Conservation (phyloP, 2,329 filamentous ascomycete species). For the Talaromyces sp. region DNA sequence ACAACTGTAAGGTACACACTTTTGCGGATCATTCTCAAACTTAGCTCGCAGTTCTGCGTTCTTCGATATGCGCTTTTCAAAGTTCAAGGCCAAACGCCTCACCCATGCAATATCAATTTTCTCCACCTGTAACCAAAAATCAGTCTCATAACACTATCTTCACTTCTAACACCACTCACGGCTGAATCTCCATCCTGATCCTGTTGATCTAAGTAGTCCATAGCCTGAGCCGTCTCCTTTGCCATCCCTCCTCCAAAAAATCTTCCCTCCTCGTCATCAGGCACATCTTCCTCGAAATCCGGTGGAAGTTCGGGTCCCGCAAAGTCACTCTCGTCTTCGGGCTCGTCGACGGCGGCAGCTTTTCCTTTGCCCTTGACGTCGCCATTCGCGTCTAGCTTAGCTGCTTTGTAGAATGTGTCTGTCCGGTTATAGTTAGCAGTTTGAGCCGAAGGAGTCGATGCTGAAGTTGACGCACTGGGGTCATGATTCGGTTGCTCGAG, state of each 20-base stretch:
- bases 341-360: constrained; percentile 44
- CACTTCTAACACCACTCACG: constrained; percentile 27
- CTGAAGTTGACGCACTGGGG: constrained; percentile 40
- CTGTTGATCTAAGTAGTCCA: constrained; percentile 80
- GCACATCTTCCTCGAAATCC: constrained; percentile 57
- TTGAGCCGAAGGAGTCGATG: neutral
- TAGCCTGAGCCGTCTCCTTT: constrained; percentile 71
- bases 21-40: constrained; percentile 73
- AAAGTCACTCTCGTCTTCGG: constrained; percentile 45
- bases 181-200: constrained; percentile 53
- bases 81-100: constrained; percentile 72
- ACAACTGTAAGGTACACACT: constrained; percentile 46
- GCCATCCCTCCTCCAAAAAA: constrained; percentile 95
- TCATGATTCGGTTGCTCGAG: constrained; percentile 52
- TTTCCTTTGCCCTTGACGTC: constrained; percentile 50
- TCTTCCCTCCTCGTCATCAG: constrained; percentile 83
- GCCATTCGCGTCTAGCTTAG: constrained; percentile 51
- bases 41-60: constrained; percentile 87
- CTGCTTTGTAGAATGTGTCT: constrained; percentile 59
- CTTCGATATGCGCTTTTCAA: constrained; percentile 86
- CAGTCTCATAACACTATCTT: neutral
- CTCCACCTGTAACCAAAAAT: constrained; percentile 50
- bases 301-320: constrained; percentile 56
- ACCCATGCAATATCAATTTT: constrained; percentile 84
- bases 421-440: constrained; percentile 19